A percentile compares a stretch with the other conserved stretches of the same genome.
Conservation (phyloP, 2,329 filamentous ascomycete genomes). For the Penicillium sp. region DNA sequence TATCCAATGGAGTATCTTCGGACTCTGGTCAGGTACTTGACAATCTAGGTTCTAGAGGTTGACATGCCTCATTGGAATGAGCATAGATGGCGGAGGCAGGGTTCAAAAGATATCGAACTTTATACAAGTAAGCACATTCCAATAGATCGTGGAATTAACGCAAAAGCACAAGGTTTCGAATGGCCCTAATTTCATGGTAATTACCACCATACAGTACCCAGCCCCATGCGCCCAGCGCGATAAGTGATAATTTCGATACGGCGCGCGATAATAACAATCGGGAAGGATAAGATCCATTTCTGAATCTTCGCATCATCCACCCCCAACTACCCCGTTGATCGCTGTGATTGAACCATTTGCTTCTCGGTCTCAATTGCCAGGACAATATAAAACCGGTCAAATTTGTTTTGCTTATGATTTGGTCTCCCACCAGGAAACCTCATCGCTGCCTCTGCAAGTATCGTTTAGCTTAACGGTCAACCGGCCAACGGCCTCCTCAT, state of each 20-base stretch:
- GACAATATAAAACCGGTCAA: neutral
- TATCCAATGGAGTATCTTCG: neutral
- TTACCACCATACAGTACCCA: neutral
- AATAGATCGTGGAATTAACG: neutral
- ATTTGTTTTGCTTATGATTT: constrained; percentile 4
- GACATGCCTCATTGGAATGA: neutral
- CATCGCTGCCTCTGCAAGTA: neutral
- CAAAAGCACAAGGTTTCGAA: neutral
- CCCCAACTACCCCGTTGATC: neutral
- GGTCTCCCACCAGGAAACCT: constrained; percentile 2
- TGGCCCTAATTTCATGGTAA: neutral
- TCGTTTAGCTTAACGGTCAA: neutral
- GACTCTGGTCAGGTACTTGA: neutral
- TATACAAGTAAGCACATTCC: neutral
- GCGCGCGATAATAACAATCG: constrained; percentile 22
- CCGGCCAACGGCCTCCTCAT: neutral
- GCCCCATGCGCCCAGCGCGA: neutral
- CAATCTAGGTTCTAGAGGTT: neutral
- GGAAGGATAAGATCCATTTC: constrained; percentile 20
- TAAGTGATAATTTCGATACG: constrained; percentile 6
- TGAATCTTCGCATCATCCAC: constrained; percentile 13
- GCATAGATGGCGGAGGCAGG: constrained; percentile 3
- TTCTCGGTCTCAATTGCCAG: neutral
- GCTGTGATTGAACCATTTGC: neutral
- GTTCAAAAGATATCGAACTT: neutral